These are phyloP conservation scores for Paecilomyces fulvus DNA, from an alignment of 2,329 filamentous ascomycete species.

Conservation along the genomic window DNA sequence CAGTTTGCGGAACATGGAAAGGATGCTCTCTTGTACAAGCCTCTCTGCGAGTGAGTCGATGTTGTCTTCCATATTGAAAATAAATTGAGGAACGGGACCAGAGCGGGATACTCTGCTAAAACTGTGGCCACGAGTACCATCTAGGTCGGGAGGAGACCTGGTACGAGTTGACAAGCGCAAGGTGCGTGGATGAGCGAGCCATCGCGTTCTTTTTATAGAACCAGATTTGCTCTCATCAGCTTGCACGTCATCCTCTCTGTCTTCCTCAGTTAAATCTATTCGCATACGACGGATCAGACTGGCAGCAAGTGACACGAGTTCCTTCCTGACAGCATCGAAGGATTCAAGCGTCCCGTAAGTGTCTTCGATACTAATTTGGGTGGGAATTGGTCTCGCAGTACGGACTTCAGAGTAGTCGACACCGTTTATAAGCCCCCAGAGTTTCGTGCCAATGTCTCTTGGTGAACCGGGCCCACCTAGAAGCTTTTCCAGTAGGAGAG, in stretches of 20 bases:
- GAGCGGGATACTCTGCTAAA: constrained; percentile 71
- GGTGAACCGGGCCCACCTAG: constrained; percentile 62
- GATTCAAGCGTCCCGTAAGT: constrained; percentile 68
- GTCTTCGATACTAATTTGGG: constrained; percentile 91
- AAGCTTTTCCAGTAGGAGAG: constrained; percentile 57
- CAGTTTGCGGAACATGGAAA: constrained; percentile 66
- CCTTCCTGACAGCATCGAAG: constrained; percentile 54
- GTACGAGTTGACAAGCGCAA: constrained; percentile 72
- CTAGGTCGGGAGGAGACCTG: constrained; percentile 42
- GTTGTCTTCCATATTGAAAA: constrained; percentile 56
- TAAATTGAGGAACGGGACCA: constrained; percentile 60
- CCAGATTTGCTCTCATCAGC: neutral
- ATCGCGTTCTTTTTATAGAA: constrained; percentile 34
- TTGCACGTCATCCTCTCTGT: constrained; percentile 23
- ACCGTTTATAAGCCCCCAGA: constrained; percentile 76
- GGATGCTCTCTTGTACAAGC: constrained; percentile 59
- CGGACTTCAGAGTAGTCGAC: constrained; percentile 68
- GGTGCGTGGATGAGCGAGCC: constrained; percentile 75
- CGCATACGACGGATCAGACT: constrained; percentile 73
- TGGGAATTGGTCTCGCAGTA: constrained; percentile 61
- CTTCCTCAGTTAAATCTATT: constrained; percentile 57
- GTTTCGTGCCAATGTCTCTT: constrained; percentile 59
- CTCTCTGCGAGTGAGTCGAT: constrained; percentile 56
- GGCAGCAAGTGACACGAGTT: constrained; percentile 59
- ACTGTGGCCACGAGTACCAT: constrained; percentile 48